Evolutionary conservation across 495 filamentous ascomycete species (phyloP).

Genomic region (Rusavskia elegans): DNA sequence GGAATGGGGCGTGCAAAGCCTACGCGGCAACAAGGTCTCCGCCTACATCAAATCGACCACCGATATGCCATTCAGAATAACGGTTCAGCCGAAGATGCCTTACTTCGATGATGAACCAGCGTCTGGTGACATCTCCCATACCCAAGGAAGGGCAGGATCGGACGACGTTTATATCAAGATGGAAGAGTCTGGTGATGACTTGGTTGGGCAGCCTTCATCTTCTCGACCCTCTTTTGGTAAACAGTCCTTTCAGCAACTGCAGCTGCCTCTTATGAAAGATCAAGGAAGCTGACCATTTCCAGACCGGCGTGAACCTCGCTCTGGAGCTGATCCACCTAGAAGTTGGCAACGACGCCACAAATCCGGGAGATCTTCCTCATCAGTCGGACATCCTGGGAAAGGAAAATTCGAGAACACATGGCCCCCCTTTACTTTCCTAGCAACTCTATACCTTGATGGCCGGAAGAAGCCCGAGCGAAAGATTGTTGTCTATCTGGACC

Average conservation of each 20-base stretch:
- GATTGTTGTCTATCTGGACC: slow-evolving; percentile 14
- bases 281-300: too few species aligned
- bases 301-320: too few species aligned
- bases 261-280: too few species aligned
- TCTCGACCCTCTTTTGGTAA: too few species aligned
- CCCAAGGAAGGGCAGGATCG: background rate
- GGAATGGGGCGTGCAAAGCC: slow-evolving; percentile 15
- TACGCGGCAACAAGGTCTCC: slow-evolving; percentile 8
- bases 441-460: slow-evolving; percentile 16
- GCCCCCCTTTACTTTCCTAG: slow-evolving; percentile 14
- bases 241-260: too few species aligned
- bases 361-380: too few species aligned
- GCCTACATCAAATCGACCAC: slow-evolving; percentile 16
- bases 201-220: background rate
- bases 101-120: background rate
- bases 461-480: slow-evolving; percentile 11
- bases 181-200: background rate
- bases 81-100: slow-evolving; percentile 9
- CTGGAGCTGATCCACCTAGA: too few species aligned
- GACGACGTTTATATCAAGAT: background rate
- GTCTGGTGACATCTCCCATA: background rate
- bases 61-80: slow-evolving; percentile 12
- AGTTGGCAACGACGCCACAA: too few species aligned
- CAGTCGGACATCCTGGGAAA: background rate
- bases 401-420: background rate